Base-by-base conservation (phyloP, 2,329 filamentous ascomycete genomes). In the Piedraia hortae region DNA sequence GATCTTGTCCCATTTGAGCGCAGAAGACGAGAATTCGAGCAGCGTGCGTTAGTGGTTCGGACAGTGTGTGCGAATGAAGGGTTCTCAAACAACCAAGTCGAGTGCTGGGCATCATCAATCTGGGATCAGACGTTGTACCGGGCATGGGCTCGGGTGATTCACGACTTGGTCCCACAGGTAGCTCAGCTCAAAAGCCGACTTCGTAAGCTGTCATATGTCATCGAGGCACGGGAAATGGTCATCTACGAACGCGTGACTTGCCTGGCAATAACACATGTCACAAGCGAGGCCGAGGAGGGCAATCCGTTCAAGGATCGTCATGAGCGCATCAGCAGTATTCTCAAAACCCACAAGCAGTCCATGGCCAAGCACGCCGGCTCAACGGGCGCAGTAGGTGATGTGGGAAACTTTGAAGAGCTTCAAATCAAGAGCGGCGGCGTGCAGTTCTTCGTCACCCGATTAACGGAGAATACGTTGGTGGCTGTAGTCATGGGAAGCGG, bases 41-140 rank as follows among this genome's bases (percentile, higher is more conserved):
- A 89, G 37, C 69, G 77, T 28, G 69, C 78, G 12, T 56, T 62
- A 14, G 54, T 78, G 24, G 74, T 91, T 30, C 62, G 69, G 26
- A 61, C 65, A 31, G 74, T 75, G 39, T 80, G 73, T 25, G 32
- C 34, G 8, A 34, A 40, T 12, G 59, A 62, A 25, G 47, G 55
- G 10, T 64, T 89, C 42, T 61, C 68, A 9, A 31, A 34, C 11
- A 36, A 37, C 20, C 45, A 53, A 20, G 48, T 91, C 28, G 74
- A 75, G 26, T 78, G 80, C 27, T 93, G 90, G 43, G 74, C 78
- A 6, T 93, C 82, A 14, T 89, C 74, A 24, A 97, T 97, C 41
- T 97, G 85, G 85, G 85, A 97, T 41, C 85, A 97, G 51, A 88
- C 73, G 24, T 55, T 97, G 16, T 97, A 93, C 56, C 89, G 89